Conservation (phyloP, 108 stramenopile species). For the Conticribra weissflogii region DNA sequence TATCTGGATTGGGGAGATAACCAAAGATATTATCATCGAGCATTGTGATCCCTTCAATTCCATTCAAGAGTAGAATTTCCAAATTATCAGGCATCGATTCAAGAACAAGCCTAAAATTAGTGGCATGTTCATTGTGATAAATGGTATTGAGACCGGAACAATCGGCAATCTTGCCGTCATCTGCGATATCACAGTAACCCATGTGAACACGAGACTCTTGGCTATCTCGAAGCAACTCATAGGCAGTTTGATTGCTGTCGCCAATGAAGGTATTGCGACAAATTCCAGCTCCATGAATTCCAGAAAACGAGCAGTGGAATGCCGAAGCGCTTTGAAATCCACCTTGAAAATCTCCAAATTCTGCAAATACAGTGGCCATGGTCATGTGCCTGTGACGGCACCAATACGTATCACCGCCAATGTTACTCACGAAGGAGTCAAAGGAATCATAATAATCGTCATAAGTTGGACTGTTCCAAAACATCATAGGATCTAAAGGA, state of each 20-base stretch:
- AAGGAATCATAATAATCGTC: neutral
- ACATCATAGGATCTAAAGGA: neutral
- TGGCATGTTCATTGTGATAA: no score
- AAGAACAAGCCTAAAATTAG: neutral
- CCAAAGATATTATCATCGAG: neutral
- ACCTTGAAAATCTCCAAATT: neutral
- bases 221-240: neutral
- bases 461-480: neutral
- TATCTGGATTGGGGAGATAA: neutral
- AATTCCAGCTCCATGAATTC: neutral
- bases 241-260: neutral
- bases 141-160: neutral
- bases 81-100: neutral
- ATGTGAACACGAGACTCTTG: neutral
- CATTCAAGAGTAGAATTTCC: neutral
- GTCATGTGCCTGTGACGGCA: neutral
- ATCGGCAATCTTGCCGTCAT: neutral
- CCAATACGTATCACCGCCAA: neutral
- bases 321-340: neutral
- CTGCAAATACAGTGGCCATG: neutral
- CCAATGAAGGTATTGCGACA: neutral
- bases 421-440: neutral
- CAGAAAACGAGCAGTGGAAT: neutral
- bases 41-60: neutral
- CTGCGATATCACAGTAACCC: neutral